phyloP scores from a whole-genome alignment of 2,329 filamentous ascomycete species.

The Epichloe brachyelytri region DNA sequence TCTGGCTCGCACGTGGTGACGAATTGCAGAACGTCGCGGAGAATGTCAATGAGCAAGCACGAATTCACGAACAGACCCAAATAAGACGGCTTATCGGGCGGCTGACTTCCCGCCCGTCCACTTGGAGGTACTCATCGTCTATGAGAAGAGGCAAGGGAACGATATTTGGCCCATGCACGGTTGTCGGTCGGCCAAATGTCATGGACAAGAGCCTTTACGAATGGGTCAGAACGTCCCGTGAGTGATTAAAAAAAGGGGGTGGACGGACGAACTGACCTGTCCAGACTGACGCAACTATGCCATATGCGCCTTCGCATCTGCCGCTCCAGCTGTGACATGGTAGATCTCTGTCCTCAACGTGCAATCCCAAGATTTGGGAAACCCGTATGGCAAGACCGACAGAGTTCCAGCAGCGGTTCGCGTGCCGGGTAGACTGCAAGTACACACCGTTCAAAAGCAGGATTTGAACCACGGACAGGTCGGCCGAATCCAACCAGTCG shows the following conservation, averaged over 20 bases:
- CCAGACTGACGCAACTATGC: constrained; percentile 3
- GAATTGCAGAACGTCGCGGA: not conserved
- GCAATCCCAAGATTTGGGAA: constrained; percentile 1
- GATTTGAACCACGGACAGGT: constrained; percentile 1
- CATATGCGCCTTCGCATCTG: constrained; percentile 3
- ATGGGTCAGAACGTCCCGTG: not conserved
- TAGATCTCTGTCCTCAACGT: not conserved
- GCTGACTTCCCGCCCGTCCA: not conserved
- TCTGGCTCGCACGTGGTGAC: constrained; percentile 1
- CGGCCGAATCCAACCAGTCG: constrained; percentile 3
- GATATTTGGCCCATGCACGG: not conserved
- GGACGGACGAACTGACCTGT: not conserved
- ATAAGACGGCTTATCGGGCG: not conserved
- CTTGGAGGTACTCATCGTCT: constrained; percentile 2
- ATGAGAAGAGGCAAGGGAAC: not conserved
- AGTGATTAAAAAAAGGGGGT: not conserved
- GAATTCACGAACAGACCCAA: constrained; percentile 1
- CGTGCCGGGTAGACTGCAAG: constrained; percentile 2
- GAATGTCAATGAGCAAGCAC: constrained; percentile 1
- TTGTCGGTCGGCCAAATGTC: constrained; percentile 4
- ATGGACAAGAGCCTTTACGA: constrained; percentile 1
- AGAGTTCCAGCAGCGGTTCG: constrained; percentile 4
- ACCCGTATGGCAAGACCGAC: constrained; percentile 3
- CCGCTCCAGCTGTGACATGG: constrained; percentile 1
- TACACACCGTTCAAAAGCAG: constrained; percentile 1